Evolutionary conservation across 2,329 filamentous ascomycete species (phyloP), one percentile per base, ranked within the genome.

Genomic region (Scedosporium apiospermum): DNA sequence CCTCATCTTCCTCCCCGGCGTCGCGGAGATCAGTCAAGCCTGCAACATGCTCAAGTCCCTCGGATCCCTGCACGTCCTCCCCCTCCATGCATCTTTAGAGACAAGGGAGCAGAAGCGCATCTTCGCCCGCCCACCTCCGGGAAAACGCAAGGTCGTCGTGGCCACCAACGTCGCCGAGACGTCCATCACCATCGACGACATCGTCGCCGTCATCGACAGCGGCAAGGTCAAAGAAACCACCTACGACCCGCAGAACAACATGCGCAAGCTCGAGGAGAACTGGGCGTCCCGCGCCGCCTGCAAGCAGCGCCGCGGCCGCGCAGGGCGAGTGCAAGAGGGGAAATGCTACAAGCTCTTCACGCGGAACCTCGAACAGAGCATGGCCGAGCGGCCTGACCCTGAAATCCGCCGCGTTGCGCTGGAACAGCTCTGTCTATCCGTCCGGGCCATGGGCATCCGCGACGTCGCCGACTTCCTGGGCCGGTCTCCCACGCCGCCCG

Each of bases 151-250:
- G 75, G 85, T 99, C 12, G 90, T 99, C 41, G 90, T 93, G 6
- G 91, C 95, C 1, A 99, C 95, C 55, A 99, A 99, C 69, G 93
- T 99, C 2, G 95, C 95, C 1, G 95, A 99, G 73, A 99, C 95
- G 0, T 98, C 95, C 2, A 98, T 99, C 72, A 99, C 95, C 0
- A 99, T 99, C 64, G 93, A 97, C 71, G 95, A 99, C 71, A 90
- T 99, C 61, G 90, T 98, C 2, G 93, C 91, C 2, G 95, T 99
- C 57, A 93, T 99, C 66, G 95, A 99, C 72, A 95, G 89, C 10
- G 95, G 95, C 30, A 88, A 91, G 61, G 95, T 99, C 64, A 99
- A 99, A 71, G 93, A 99, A 74, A 99, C 93, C 0, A 93, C 90
- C 71, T 98, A 93, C 69, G 95, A 98, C 72, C 86, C 91, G 0